These are phyloP conservation scores for Puccinia coronata DNA, from an alignment of 1,284 basidiomycete genomes.

Conservation along the genomic window DNA sequence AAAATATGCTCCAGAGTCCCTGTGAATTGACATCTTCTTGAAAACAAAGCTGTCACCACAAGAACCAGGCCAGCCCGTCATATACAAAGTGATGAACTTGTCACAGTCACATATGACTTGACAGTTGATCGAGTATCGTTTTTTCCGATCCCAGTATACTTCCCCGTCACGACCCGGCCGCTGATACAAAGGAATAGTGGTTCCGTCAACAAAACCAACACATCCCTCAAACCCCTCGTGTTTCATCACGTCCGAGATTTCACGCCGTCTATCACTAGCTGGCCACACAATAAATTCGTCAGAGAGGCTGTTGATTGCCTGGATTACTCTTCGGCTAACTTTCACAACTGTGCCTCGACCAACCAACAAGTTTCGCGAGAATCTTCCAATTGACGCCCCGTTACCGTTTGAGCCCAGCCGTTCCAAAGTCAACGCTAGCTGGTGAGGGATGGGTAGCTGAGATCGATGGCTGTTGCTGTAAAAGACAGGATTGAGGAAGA, in stretches of 20 bases:
- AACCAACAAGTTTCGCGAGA: not conserved
- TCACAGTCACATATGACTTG: slow-evolving; percentile 35
- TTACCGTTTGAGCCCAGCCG: no score
- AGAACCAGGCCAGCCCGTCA: slow-evolving; percentile 35
- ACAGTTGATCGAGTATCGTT: slow-evolving; percentile 13
- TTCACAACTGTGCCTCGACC: not conserved
- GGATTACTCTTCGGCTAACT: not conserved
- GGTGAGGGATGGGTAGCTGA: no score
- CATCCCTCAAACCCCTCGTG: not conserved
- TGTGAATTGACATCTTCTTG: slow-evolving; percentile 3
- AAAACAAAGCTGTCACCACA: not conserved
- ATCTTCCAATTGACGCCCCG: not conserved
- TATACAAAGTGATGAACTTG: slow-evolving; percentile 19
- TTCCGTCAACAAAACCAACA: slow-evolving; percentile 13
- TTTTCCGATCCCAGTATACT: not conserved
- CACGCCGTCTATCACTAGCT: not conserved
- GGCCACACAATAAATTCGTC: not conserved
- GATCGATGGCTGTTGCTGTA: no score
- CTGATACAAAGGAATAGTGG: slow-evolving; percentile 10
- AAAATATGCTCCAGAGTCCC: not conserved
- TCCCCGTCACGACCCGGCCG: slow-evolving; percentile 5
- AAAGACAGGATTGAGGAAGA: no score
- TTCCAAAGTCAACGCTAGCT: no score
- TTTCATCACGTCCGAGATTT: not conserved
- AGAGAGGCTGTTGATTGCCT: not conserved